Evolutionary conservation across 306 rosid genomes (phyloP).

Genomic region (Inga leiocalycina): DNA sequence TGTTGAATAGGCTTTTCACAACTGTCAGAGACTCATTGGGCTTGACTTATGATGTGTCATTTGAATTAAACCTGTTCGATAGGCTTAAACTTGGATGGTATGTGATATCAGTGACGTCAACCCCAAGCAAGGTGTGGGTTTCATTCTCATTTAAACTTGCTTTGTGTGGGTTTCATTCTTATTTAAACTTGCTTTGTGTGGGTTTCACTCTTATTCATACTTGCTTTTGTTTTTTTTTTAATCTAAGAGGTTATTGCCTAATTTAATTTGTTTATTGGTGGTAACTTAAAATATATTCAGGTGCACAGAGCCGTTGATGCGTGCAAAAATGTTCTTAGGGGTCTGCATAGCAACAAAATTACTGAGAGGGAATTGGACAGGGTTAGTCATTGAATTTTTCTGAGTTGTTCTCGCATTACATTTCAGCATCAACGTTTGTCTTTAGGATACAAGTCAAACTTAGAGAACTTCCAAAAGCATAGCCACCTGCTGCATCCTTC

Average conservation of each 20-base stretch:
- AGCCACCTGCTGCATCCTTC: slow-evolving; percentile 33
- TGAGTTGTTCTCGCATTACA: slow-evolving; percentile 15
- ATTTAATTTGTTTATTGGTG: slow-evolving; percentile 32
- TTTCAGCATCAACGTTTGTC: slow-evolving; percentile 1
- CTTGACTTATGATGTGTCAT: slow-evolving; percentile 94
- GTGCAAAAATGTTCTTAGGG: slow-evolving; percentile 95
- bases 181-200: not conserved
- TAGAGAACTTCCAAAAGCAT: slow-evolving; percentile 4
- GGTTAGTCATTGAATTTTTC: slow-evolving; percentile 57
- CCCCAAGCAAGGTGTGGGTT: slow-evolving; percentile 84
- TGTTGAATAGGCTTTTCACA: slow-evolving; percentile 83
- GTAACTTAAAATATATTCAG: slow-evolving; percentile 48
- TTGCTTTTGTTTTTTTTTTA: not conserved
- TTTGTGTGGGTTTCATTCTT: slow-evolving; percentile 16
- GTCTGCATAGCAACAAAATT: slow-evolving; percentile 84
- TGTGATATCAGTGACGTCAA: slow-evolving; percentile 96
- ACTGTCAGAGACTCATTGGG: slow-evolving; percentile 96
- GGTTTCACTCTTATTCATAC: slow-evolving; percentile 22
- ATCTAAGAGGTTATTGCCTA: slow-evolving; percentile 19
- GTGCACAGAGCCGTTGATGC: slow-evolving; percentile 98
- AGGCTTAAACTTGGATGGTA: slow-evolving; percentile 96
- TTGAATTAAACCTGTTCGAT: slow-evolving; percentile 89
- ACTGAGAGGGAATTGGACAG: slow-evolving; percentile 96
- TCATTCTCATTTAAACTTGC: slow-evolving; percentile 28
- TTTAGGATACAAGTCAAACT: not conserved